These are phyloP conservation scores for Arthrobotrys pseudoclavata DNA, from an alignment of 2,329 filamentous ascomycete species.

Conservation along the genomic window DNA sequence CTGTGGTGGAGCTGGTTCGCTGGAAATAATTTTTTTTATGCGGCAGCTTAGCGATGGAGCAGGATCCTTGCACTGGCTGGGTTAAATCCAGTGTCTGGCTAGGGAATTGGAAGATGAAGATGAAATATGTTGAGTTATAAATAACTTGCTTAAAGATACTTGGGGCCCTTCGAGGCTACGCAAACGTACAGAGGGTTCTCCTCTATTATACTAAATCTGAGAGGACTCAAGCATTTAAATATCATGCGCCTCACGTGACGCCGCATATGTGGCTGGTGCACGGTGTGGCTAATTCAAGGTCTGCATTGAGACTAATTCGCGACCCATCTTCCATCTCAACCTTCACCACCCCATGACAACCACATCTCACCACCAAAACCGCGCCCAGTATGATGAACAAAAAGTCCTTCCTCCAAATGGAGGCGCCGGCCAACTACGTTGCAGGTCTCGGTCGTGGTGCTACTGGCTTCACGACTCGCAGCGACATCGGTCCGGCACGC, in stretches of 20 bases:
- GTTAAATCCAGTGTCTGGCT: background rate
- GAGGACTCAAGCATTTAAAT: background rate
- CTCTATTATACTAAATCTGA: background rate
- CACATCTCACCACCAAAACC: conserved; percentile 2
- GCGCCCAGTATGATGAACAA: conserved; percentile 62
- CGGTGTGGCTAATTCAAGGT: background rate
- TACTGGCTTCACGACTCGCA: conserved; percentile 96
- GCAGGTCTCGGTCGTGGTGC: conserved; percentile 97
- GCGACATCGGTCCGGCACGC: conserved; percentile 92
- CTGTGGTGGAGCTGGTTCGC: conserved; percentile 32
- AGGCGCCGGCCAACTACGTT: conserved; percentile 74
- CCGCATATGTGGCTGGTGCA: conserved; percentile 26
- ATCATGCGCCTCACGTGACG: background rate
- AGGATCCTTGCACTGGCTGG: conserved; percentile 15
- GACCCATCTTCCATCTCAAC: conserved; percentile 9
- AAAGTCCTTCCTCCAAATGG: conserved; percentile 63
- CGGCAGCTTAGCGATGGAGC: conserved; percentile 41
- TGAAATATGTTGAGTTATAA: too few species aligned
- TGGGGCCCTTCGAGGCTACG: background rate
- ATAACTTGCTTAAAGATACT: background rate
- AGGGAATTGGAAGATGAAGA: background rate
- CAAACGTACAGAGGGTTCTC: background rate
- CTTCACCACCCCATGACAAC: conserved; percentile 33
- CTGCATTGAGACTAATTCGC: conserved; percentile 28
- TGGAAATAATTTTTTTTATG: conserved; percentile 46